phyloP scores from a whole-genome alignment of 116 monocot genomes.

The Cymodocea nodosa region DNA sequence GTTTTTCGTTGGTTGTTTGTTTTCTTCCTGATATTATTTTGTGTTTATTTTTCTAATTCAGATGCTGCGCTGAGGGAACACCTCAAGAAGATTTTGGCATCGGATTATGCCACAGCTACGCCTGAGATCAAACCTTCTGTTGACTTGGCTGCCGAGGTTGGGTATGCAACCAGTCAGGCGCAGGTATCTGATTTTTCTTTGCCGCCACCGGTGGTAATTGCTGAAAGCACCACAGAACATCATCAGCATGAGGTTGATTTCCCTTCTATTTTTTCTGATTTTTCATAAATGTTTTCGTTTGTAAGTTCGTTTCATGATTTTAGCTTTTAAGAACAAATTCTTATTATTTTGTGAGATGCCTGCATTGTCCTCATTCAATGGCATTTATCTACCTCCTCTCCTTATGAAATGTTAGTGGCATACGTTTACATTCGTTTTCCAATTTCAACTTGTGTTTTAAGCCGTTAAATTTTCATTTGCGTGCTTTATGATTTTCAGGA shows the following conservation, averaged over 20 bases:
- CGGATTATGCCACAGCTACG: constrained; percentile 14
- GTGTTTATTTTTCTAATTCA: background rate
- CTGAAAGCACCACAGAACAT: constrained; percentile 10
- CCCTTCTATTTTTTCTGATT: background rate
- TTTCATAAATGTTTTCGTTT: background rate
- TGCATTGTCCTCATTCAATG: background rate
- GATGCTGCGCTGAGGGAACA: constrained; percentile 18
- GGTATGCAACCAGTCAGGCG: constrained; percentile 6
- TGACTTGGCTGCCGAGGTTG: constrained; percentile 19
- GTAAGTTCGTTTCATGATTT: background rate
- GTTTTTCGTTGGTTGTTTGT: background rate
- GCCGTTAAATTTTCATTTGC: too few species aligned
- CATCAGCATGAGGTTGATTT: constrained; percentile 3
- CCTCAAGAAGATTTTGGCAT: constrained; percentile 16
- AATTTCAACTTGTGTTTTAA: too few species aligned
- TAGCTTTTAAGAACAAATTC: background rate
- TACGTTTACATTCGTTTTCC: too few species aligned
- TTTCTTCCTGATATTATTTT: background rate
- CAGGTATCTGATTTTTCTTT: constrained; percentile 5
- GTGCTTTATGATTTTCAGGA: too few species aligned
- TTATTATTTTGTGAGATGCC: background rate
- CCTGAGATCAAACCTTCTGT: constrained; percentile 19
- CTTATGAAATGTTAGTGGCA: too few species aligned
- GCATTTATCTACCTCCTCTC: too few species aligned
- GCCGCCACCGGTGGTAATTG: constrained; percentile 3